Base-by-base conservation (phyloP, 257 asterid genomes). In the Plantago ovata region DNA sequence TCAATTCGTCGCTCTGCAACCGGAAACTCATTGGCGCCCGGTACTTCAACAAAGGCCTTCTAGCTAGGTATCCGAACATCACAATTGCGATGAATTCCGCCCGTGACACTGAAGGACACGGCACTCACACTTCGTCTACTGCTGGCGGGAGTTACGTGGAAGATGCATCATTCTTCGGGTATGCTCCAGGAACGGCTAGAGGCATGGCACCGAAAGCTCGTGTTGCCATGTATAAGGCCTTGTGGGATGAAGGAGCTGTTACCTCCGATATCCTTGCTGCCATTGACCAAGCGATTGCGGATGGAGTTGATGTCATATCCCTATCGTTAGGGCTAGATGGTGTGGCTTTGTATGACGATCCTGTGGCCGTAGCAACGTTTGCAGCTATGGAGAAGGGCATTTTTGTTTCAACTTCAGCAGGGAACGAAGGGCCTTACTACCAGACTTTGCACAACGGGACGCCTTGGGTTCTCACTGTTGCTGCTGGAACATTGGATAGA, bases 381-480 rank as follows among this genome's bases (percentile, higher is more conserved):
- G 58, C 58, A 32, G 58, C 41, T 14, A 53, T 53, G 58, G 58
- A 53, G 58, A 53, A 53, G 12, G 58, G 58, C 4, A 53, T 53
- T 11, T 53, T 53, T 28, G 58, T 53, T 5, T 32, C 58, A 18
- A 53, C 58, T 53, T 53, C 58, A 14, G 39, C 58, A 11, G 60
- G 60, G 2, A 54, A 54, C 20, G 60, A 54, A 15, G 60, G 60
- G 57, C 86, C 83, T 0, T 43, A 6, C 10, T 10, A 22, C 24
- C 66, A 22, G 42, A 56, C 76, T 8, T 50, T 80, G 51, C 83
- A 77, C 51, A 80, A 80, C 50, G 86, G 86, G 9, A 77, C 60
- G 7, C 86, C 83, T 41, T 80, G 87, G 83, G 75, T 77, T 24
- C 75, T 80, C 39, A 80, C 78, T 33, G 84, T 77, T 9, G 87